These are phyloP conservation scores for Leishmania major DNA, from an alignment of 208 protist genomes.

Conservation along the genomic window DNA sequence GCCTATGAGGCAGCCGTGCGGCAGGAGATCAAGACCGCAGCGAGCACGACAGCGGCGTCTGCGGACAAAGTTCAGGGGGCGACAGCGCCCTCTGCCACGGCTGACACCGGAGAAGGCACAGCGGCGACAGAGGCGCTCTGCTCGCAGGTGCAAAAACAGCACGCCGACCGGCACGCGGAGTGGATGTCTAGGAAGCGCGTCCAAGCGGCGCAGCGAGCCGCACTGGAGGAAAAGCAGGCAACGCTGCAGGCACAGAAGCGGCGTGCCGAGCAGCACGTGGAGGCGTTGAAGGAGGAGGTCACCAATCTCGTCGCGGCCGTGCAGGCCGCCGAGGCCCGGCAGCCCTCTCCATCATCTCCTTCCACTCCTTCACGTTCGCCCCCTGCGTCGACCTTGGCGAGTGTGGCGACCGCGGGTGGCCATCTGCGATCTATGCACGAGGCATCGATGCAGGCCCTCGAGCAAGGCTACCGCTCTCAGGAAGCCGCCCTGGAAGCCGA, in stretches of 20 bases:
- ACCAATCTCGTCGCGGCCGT: neutral
- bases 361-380: constrained; percentile 3
- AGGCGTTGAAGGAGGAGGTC: constrained; percentile 13
- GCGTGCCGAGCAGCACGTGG: constrained; percentile 14
- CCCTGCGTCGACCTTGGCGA: neutral
- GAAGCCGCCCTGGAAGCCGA: constrained; percentile 34
- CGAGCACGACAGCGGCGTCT: neutral
- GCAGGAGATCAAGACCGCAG: constrained; percentile 26
- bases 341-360: neutral
- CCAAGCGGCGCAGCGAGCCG: constrained; percentile 7
- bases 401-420: constrained; percentile 4
- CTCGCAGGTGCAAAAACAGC: constrained; percentile 20
- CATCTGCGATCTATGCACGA: constrained; percentile 23
- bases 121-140: constrained; percentile 2
- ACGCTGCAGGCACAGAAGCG: constrained; percentile 15
- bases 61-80: neutral
- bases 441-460: constrained; percentile 33
- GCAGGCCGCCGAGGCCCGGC: neutral
- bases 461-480: constrained; percentile 42
- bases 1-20: constrained; percentile 46
- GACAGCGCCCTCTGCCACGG: neutral
- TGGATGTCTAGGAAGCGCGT: constrained; percentile 5
- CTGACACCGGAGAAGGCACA: constrained; percentile 9
- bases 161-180: constrained; percentile 19
- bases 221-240: constrained; percentile 9